These are phyloP conservation scores for Mycena olivaceomarginata DNA, from an alignment of 768 basidiomycete genomes.

Conservation along the genomic window DNA sequence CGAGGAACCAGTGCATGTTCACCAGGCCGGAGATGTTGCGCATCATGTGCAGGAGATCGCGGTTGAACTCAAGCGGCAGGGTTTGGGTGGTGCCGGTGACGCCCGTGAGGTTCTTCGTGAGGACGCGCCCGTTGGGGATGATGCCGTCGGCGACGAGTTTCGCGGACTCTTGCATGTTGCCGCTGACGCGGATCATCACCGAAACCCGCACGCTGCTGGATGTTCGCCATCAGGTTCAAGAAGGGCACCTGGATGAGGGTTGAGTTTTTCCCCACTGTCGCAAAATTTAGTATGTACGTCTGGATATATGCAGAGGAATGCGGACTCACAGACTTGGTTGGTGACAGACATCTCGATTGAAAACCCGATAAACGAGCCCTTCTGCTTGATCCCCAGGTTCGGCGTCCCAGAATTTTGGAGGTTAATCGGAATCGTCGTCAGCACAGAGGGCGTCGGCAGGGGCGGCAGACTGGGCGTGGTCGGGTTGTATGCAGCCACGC, in stretches of 20 bases:
- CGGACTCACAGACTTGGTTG: conserved; percentile 70
- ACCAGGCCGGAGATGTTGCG: conserved; percentile 64
- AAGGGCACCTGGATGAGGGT: conserved; percentile 72
- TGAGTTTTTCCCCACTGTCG: conserved; percentile 59
- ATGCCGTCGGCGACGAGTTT: conserved; percentile 61
- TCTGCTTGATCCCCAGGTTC: conserved; percentile 60
- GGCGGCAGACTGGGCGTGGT: conserved; percentile 69
- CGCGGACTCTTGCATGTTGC: no score
- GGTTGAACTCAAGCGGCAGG: conserved; percentile 67
- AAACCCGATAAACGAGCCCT: conserved; percentile 71
- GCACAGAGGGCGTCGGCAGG: conserved; percentile 65
- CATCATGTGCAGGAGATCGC: conserved; percentile 71
- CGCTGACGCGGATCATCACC: conserved; percentile 64
- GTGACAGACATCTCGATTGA: conserved; percentile 79
- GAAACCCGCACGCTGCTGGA: conserved; percentile 79
- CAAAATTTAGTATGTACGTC: not conserved
- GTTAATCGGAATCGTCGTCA: conserved; percentile 67
- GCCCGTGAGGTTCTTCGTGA: conserved; percentile 43
- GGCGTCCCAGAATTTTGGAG: conserved; percentile 59
- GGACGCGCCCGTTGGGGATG: conserved; percentile 64
- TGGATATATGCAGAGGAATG: not conserved
- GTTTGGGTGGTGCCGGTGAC: conserved; percentile 62
- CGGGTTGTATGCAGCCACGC: conserved; percentile 73
- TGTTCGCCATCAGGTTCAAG: conserved; percentile 86
- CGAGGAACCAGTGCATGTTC: conserved; percentile 68